phyloP scores from a whole-genome alignment of 1,284 basidiomycete genomes.

The Trichosporon ovoides region DNA sequence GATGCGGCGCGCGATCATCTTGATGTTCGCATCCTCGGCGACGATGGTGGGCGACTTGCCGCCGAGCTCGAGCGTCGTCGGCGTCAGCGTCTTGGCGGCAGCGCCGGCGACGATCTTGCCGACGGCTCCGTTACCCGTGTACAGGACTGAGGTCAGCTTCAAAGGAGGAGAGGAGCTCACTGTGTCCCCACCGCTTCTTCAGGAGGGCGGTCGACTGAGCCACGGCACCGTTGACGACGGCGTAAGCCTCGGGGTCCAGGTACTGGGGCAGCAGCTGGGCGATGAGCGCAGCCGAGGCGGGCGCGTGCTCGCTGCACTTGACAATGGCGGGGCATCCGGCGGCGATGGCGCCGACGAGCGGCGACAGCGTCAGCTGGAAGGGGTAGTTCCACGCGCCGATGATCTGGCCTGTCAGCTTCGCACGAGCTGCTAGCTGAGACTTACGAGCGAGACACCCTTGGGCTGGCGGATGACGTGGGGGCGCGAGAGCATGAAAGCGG shows the following conservation, averaged over 20 bases:
- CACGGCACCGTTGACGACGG: conserved; percentile 70
- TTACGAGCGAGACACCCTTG: conserved; percentile 65
- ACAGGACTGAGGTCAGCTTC: conserved; percentile 55
- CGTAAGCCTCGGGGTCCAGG: conserved; percentile 65
- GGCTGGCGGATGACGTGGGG: conserved; percentile 67
- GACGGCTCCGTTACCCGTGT: conserved; percentile 64
- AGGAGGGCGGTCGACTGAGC: conserved; percentile 71
- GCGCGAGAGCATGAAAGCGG: conserved; percentile 53
- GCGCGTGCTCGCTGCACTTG: conserved; percentile 77
- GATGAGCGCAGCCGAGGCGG: conserved; percentile 61
- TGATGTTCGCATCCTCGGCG: conserved; percentile 57
- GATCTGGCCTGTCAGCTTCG: conserved; percentile 33
- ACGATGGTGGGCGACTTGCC: conserved; percentile 81
- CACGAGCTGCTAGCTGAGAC: conserved; percentile 19
- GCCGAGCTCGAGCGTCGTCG: conserved; percentile 70
- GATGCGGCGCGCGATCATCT: conserved; percentile 49
- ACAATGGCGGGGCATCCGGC: conserved; percentile 69
- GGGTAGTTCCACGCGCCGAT: conserved; percentile 56
- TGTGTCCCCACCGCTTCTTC: conserved; percentile 79
- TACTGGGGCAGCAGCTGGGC: conserved; percentile 73
- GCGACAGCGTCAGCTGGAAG: conserved; percentile 53
- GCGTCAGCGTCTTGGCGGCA: conserved; percentile 79
- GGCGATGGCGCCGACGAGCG: conserved; percentile 69
- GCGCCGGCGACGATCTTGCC: conserved; percentile 73
- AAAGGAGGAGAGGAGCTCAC: conserved; percentile 50